Percentiles rank a stretch among this genome's conserved stretches.
phyloP scores from a whole-genome alignment of 2,329 filamentous ascomycete genomes.

The Claviceps arundinis region DNA sequence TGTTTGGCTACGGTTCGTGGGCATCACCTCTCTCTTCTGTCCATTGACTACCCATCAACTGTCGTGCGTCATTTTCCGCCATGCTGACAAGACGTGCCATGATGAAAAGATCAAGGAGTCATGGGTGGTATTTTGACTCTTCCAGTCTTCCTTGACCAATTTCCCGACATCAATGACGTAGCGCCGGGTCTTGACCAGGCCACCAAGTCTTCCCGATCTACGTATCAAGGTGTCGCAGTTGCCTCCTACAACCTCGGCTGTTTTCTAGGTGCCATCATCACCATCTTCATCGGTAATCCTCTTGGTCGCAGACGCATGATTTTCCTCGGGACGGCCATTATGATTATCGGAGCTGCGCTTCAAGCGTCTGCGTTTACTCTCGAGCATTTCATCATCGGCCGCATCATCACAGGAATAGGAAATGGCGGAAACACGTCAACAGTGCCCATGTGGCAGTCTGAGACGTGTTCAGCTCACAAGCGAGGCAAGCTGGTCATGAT shows the following conservation, averaged over 20 bases:
- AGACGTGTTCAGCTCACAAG: conserved; percentile 43
- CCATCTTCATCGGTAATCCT: conserved; percentile 51
- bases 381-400: conserved; percentile 43
- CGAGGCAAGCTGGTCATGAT: conserved; percentile 49
- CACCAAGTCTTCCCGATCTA: conserved; percentile 30
- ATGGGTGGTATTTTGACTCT: conserved; percentile 66
- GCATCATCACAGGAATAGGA: conserved; percentile 45
- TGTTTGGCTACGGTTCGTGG: conserved; percentile 40
- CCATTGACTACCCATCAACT: background rate
- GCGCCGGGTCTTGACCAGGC: conserved; percentile 20
- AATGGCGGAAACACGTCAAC: conserved; percentile 45
- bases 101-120: conserved; percentile 52
- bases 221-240: conserved; percentile 40
- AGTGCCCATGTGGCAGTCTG: conserved; percentile 46
- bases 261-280: conserved; percentile 50
- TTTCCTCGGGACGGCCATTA: conserved; percentile 44
- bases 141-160: conserved; percentile 42
- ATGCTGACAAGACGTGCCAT: background rate
- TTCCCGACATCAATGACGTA: conserved; percentile 36
- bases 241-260: conserved; percentile 48
- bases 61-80: background rate
- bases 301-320: conserved; percentile 47
- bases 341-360: conserved; percentile 43
- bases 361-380: conserved; percentile 43
- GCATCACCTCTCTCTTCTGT: background rate